phyloP scores from a whole-genome alignment of 768 basidiomycete genomes.

The Tricholoma sp. region DNA sequence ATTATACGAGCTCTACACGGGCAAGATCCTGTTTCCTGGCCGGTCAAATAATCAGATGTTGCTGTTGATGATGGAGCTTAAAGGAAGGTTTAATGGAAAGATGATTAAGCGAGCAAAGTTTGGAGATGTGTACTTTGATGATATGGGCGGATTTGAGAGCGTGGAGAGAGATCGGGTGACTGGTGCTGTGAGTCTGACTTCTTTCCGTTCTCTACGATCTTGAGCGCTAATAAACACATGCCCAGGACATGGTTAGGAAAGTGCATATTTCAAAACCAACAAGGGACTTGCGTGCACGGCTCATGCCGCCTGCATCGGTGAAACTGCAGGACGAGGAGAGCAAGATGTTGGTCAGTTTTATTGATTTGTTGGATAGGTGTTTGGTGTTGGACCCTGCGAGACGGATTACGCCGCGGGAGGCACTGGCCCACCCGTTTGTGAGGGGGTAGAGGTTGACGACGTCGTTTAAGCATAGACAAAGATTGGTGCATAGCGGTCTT shows the following conservation, averaged over 20 bases:
- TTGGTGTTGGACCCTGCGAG: constrained; percentile 80
- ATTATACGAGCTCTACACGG: constrained; percentile 91
- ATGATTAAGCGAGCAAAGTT: constrained; percentile 95
- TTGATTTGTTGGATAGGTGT: constrained; percentile 91
- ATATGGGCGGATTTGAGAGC: constrained; percentile 80
- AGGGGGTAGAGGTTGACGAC: constrained; percentile 30
- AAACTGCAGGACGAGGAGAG: constrained; percentile 88
- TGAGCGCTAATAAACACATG: background rate
- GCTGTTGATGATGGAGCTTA: constrained; percentile 95
- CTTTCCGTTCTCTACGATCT: constrained; percentile 17
- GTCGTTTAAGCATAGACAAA: background rate
- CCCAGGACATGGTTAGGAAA: constrained; percentile 76
- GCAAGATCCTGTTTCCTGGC: constrained; percentile 96
- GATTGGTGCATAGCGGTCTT: no score
- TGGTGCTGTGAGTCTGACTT: constrained; percentile 58
- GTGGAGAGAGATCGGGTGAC: constrained; percentile 82
- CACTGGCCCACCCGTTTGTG: constrained; percentile 83
- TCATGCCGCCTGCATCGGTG: constrained; percentile 74
- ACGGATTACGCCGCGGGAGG: constrained; percentile 87
- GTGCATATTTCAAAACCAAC: constrained; percentile 80
- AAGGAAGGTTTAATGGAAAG: constrained; percentile 88
- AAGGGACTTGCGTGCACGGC: constrained; percentile 72
- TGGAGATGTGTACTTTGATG: constrained; percentile 90
- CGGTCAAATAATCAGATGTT: constrained; percentile 98
- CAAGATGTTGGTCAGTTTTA: constrained; percentile 71